Conservation (phyloP, 1,284 basidiomycete genomes). For the Cerrena zonata region DNA sequence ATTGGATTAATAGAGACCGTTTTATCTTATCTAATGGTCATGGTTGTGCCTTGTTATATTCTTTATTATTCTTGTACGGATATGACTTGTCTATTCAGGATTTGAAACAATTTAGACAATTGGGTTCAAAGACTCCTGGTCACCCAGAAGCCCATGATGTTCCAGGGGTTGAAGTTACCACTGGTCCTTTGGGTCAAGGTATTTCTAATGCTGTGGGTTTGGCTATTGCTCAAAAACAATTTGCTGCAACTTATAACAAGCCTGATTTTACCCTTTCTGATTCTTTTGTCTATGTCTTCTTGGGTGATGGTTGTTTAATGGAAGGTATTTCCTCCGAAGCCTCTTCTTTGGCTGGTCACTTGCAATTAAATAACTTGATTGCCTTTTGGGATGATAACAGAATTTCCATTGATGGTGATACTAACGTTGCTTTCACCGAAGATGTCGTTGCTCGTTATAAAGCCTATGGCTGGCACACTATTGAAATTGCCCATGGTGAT, state of each 20-base stretch:
- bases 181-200: conserved; percentile 92
- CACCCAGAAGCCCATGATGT: conserved; percentile 88
- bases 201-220: conserved; percentile 90
- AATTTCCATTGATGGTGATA: conserved; percentile 94
- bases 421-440: conserved; percentile 89
- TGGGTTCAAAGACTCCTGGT: conserved; percentile 85
- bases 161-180: conserved; percentile 93
- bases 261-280: conserved; percentile 78
- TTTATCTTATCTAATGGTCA: conserved; percentile 84
- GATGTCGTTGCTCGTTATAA: conserved; percentile 84
- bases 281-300: conserved; percentile 90
- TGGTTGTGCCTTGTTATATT: conserved; percentile 80
- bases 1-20: conserved; percentile 89
- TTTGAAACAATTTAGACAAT: conserved; percentile 79
- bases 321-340: conserved; percentile 92
- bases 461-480: conserved; percentile 90
- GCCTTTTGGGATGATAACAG: conserved; percentile 47
- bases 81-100: conserved; percentile 82
- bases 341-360: conserved; percentile 86
- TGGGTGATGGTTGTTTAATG: conserved; percentile 92
- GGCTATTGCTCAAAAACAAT: conserved; percentile 87
- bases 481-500: conserved; percentile 75
- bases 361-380: conserved; percentile 89
- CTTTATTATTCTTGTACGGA: conserved; percentile 76
- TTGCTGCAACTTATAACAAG: conserved; percentile 86